These are phyloP conservation scores for Penicillium olsonii DNA, from an alignment of 2,329 filamentous ascomycete genomes.

Conservation along the genomic window DNA sequence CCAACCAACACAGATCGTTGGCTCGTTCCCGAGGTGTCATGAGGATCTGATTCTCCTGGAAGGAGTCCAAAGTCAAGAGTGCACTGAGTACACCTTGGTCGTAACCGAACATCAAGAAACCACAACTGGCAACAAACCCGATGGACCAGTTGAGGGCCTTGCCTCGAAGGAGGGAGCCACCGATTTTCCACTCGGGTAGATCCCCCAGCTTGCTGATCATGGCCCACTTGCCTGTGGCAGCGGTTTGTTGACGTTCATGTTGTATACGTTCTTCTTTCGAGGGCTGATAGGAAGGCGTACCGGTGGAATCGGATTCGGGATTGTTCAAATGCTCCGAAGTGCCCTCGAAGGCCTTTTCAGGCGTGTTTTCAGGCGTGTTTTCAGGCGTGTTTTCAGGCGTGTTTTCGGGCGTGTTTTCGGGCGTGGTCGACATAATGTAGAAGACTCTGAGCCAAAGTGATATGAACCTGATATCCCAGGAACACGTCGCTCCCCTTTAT, in stretches of 20 bases:
- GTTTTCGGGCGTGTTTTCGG: background rate
- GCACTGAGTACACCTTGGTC: slow-evolving; percentile 63
- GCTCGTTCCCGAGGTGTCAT: slow-evolving; percentile 1
- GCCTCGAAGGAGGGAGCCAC: background rate
- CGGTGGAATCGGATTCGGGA: background rate
- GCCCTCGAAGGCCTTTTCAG: background rate
- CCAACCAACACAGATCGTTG: background rate
- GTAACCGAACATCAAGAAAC: slow-evolving; percentile 32
- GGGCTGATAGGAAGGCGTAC: background rate
- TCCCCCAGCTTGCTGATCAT: slow-evolving; percentile 3
- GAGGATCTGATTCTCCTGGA: slow-evolving; percentile 49
- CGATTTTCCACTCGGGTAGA: slow-evolving; percentile 2
- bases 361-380: background rate
- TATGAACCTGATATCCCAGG: background rate
- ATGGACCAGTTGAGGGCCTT: slow-evolving; percentile 3
- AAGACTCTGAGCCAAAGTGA: background rate
- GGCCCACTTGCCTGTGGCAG: background rate
- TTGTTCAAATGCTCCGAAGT: background rate
- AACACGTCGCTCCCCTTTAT: background rate
- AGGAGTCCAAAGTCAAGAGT: slow-evolving; percentile 66
- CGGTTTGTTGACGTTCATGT: background rate
- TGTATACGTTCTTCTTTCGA: background rate
- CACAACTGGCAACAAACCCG: slow-evolving; percentile 6
- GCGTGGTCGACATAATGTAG: background rate
- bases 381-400: background rate